phyloP scores from a whole-genome alignment of 2,329 filamentous ascomycete species.

The Arthrobotrys musiformis region DNA sequence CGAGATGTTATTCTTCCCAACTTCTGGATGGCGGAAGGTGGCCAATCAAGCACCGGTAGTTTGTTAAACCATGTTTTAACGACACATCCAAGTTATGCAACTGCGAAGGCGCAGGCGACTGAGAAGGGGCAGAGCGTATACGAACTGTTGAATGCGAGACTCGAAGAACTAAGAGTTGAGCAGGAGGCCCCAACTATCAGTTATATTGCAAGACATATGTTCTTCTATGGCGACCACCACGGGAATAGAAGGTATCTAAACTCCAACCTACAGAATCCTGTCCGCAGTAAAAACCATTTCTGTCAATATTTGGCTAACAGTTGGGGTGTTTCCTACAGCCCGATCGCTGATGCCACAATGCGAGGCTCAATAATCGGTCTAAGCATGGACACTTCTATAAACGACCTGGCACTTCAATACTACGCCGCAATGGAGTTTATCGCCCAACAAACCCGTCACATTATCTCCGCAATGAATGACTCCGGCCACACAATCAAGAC shows the following conservation, averaged over 20 bases:
- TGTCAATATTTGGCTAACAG: neutral
- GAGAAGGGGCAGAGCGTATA: constrained; percentile 90
- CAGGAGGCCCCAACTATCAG: constrained; percentile 78
- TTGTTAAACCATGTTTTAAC: constrained; percentile 93
- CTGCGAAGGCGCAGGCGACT: constrained; percentile 80
- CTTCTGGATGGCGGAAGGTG: constrained; percentile 97
- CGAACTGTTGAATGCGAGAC: constrained; percentile 89
- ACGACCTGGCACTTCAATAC: constrained; percentile 89
- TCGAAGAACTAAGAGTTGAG: constrained; percentile 78
- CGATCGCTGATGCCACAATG: constrained; percentile 93
- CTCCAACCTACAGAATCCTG: neutral
- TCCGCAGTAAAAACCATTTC: neutral
- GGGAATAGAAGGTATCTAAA: constrained; percentile 79
- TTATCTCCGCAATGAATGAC: constrained; percentile 91
- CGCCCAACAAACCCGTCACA: constrained; percentile 94
- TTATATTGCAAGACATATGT: constrained; percentile 90
- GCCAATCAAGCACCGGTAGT: constrained; percentile 95
- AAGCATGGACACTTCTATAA: constrained; percentile 84
- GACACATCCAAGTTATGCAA: constrained; percentile 88
- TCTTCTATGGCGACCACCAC: constrained; percentile 98
- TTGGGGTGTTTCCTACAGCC: constrained; percentile 62
- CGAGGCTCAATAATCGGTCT: constrained; percentile 87
- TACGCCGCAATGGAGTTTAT: constrained; percentile 99
- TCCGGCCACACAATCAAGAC: constrained; percentile 86
- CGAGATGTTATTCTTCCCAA: constrained; percentile 89